These are phyloP conservation scores for Dalbergia cochinchinensis DNA, from an alignment of 306 rosid genomes.

Conservation along the genomic window DNA sequence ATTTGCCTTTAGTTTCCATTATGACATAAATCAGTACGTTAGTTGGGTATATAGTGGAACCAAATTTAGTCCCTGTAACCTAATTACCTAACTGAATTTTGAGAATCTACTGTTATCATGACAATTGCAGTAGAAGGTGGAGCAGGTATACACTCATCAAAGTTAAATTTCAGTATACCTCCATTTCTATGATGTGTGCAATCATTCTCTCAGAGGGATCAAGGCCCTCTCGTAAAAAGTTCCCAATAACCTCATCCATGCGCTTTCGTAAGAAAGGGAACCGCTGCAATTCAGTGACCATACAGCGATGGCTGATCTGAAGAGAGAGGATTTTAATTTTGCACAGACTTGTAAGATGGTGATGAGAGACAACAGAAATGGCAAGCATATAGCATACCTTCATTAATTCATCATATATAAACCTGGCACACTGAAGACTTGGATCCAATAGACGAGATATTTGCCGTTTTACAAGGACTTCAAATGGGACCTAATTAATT, in stretches of 20 bases:
- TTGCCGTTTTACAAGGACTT: constrained; percentile 87
- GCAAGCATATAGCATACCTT: constrained; percentile 65
- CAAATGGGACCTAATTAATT: constrained; percentile 84
- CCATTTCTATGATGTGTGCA: constrained; percentile 88
- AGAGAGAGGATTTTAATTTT: constrained; percentile 34
- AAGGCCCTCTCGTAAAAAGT: constrained; percentile 90
- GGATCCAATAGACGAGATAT: constrained; percentile 93
- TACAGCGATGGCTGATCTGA: constrained; percentile 91
- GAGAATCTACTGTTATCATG: constrained; percentile 30
- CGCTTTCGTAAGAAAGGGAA: constrained; percentile 89
- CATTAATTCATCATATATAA: constrained; percentile 88
- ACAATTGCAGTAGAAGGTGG: constrained; percentile 5
- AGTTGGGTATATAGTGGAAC: background rate
- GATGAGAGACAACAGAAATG: constrained; percentile 25
- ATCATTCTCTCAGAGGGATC: constrained; percentile 93
- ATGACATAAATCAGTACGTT: constrained; percentile 20
- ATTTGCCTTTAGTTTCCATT: constrained; percentile 13
- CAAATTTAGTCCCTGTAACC: constrained; percentile 5
- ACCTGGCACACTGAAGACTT: constrained; percentile 95
- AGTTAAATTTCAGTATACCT: constrained; percentile 61
- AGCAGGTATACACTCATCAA: constrained; percentile 3
- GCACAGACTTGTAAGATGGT: constrained; percentile 28
- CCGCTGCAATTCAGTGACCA: constrained; percentile 83
- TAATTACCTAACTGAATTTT: constrained; percentile 17
- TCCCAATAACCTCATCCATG: constrained; percentile 91